phyloP scores from a whole-genome alignment of 2,329 filamentous ascomycete genomes.

The Aspergillus unguis region DNA sequence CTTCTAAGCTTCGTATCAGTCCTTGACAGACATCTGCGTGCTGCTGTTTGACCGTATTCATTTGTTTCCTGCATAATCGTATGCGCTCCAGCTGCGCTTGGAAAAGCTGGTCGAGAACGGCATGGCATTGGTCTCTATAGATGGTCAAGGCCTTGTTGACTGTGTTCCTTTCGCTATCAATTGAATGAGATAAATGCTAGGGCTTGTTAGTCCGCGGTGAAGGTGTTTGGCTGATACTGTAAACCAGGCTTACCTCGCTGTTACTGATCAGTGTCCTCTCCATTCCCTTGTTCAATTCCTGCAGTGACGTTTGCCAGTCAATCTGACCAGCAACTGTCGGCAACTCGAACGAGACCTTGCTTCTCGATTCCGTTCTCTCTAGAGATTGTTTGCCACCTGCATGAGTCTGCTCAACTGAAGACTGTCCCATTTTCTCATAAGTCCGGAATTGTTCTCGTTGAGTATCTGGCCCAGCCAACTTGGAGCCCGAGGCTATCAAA shows the following conservation, averaged over 20 bases:
- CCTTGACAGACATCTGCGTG: conserved; percentile 29
- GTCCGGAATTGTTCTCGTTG: background rate
- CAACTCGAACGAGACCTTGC: too few species aligned
- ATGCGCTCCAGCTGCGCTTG: conserved; percentile 40
- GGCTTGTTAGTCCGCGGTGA: background rate
- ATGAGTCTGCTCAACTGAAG: too few species aligned
- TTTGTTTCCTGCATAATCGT: conserved; percentile 28
- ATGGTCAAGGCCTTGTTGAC: conserved; percentile 43
- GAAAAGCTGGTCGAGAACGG: conserved; percentile 44
- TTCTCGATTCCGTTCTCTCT: background rate
- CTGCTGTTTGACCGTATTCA: conserved; percentile 27
- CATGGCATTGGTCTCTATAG: conserved; percentile 44
- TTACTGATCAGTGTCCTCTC: conserved; percentile 27
- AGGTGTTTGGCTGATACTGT: background rate
- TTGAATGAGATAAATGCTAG: conserved; percentile 43
- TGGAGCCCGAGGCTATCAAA: background rate
- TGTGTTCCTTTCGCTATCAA: conserved; percentile 47
- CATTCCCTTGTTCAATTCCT: conserved; percentile 14
- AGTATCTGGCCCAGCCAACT: background rate
- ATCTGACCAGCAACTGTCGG: background rate
- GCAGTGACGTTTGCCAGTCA: conserved; percentile 10
- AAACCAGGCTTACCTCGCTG: conserved; percentile 27
- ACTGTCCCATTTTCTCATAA: background rate
- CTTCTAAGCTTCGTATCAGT: conserved; percentile 29
- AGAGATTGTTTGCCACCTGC: background rate